Conservation (phyloP, 768 basidiomycete genomes). For the Coprinopsis cinerea region DNA sequence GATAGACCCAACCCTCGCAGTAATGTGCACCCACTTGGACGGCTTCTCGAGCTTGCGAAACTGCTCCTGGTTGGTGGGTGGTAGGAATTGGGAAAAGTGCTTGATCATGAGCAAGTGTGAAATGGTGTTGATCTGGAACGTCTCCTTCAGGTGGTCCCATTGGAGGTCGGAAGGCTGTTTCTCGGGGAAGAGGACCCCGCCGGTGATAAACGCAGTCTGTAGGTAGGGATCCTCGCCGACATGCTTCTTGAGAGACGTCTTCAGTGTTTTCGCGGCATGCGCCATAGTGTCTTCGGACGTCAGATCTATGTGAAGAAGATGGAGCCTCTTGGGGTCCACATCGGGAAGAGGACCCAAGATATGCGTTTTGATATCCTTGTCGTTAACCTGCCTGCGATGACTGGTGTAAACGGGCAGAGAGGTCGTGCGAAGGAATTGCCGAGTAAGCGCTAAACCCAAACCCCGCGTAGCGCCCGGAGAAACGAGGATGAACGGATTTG, state of each 20-base stretch:
- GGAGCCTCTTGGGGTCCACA: slow-evolving; percentile 39
- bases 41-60: slow-evolving; percentile 23
- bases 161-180: slow-evolving; percentile 46
- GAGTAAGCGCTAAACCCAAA: slow-evolving; percentile 48
- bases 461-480: slow-evolving; percentile 50
- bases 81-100: slow-evolving; percentile 56
- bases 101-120: slow-evolving; percentile 58
- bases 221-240: slow-evolving; percentile 31
- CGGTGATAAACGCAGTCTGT: slow-evolving; percentile 50
- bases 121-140: slow-evolving; percentile 54
- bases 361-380: slow-evolving; percentile 29
- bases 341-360: slow-evolving; percentile 38
- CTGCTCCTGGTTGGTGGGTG: slow-evolving; percentile 19
- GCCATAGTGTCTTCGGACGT: slow-evolving; percentile 45
- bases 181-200: slow-evolving; percentile 51
- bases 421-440: slow-evolving; percentile 46
- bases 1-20: slow-evolving; percentile 54
- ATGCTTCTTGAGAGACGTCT: slow-evolving; percentile 23
- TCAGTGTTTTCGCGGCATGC: slow-evolving; percentile 38
- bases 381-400: slow-evolving; percentile 33
- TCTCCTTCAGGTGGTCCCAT: slow-evolving; percentile 30
- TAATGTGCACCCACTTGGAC: slow-evolving; percentile 55
- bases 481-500: slow-evolving; percentile 45
- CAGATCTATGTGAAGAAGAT: slow-evolving; percentile 45
- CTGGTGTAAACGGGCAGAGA: slow-evolving; percentile 50